These are phyloP conservation scores for Alternaria solani DNA, from an alignment of 2,329 filamentous ascomycete genomes.

Conservation along the genomic window DNA sequence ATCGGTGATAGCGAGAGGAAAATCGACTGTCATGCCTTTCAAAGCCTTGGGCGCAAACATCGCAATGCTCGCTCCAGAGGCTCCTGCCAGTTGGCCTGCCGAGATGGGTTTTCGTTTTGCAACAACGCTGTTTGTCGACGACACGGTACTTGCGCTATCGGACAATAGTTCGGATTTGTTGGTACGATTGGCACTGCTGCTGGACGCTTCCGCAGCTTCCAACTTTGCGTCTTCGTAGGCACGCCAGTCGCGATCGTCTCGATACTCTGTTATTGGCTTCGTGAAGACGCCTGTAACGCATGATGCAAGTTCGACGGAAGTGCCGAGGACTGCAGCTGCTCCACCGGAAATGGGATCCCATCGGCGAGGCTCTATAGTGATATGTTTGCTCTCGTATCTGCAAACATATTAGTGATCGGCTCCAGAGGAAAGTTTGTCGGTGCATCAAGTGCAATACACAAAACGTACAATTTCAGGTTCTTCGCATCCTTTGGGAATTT, in stretches of 20 bases:
- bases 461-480: not conserved
- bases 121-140: not conserved
- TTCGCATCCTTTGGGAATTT: not conserved
- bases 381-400: conserved; percentile 26
- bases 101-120: not conserved
- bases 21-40: conserved; percentile 65
- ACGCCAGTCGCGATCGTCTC: not conserved
- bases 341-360: conserved; percentile 73
- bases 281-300: conserved; percentile 49
- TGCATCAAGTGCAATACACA: not conserved
- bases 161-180: not conserved
- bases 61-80: conserved; percentile 20
- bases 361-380: conserved; percentile 43
- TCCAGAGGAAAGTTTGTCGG: not conserved
- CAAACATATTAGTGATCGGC: not conserved
- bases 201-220: not conserved
- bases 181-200: not conserved
- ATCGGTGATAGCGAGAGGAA: conserved; percentile 58
- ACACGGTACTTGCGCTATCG: not conserved
- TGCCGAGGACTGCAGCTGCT: conserved; percentile 64
- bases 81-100: conserved; percentile 11
- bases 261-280: not conserved
- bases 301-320: conserved; percentile 63
- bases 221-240: not conserved
- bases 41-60: conserved; percentile 18